Evolutionary conservation across 768 basidiomycete species (phyloP).

Genomic region (Candolleomyces efflorescens): DNA sequence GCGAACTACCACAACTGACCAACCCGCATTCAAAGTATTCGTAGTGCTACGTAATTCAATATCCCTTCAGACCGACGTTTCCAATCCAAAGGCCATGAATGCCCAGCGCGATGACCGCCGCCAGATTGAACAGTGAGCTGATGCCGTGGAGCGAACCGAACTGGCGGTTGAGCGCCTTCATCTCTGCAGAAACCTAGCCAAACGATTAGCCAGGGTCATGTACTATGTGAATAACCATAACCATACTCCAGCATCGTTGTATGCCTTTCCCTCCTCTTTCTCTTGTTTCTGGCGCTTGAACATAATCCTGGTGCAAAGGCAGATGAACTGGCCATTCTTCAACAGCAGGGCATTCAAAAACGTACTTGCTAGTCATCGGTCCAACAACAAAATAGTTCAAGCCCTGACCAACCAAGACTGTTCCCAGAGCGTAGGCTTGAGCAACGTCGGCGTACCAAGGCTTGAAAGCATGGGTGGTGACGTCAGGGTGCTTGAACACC

Average conservation of each 20-base stretch:
- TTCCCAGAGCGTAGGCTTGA: slow-evolving; percentile 55
- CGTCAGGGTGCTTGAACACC: slow-evolving; percentile 54
- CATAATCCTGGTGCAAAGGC: slow-evolving; percentile 51
- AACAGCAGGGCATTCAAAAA: background rate
- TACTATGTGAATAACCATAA: slow-evolving; percentile 3
- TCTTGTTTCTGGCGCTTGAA: slow-evolving; percentile 68
- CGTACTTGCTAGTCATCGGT: slow-evolving; percentile 66
- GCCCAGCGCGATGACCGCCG: slow-evolving; percentile 50
- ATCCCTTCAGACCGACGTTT: slow-evolving; percentile 43
- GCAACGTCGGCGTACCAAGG: slow-evolving; percentile 57
- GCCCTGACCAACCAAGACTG: slow-evolving; percentile 44
- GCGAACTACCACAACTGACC: background rate
- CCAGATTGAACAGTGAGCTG: slow-evolving; percentile 63
- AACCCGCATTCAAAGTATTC: background rate
- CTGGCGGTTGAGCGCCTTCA: slow-evolving; percentile 63
- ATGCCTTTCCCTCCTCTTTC: slow-evolving; percentile 66
- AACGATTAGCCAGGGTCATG: slow-evolving; percentile 2
- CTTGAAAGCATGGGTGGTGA: slow-evolving; percentile 40
- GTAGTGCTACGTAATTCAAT: slow-evolving; percentile 16
- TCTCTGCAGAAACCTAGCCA: slow-evolving; percentile 55
- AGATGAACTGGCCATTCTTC: background rate
- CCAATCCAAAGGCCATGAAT: slow-evolving; percentile 76
- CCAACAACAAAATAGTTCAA: slow-evolving; percentile 69
- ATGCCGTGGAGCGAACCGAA: slow-evolving; percentile 69
- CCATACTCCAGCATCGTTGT: slow-evolving; percentile 63